Conservation (phyloP, 208 protist species). For the Leishmania martiniquensis region DNA sequence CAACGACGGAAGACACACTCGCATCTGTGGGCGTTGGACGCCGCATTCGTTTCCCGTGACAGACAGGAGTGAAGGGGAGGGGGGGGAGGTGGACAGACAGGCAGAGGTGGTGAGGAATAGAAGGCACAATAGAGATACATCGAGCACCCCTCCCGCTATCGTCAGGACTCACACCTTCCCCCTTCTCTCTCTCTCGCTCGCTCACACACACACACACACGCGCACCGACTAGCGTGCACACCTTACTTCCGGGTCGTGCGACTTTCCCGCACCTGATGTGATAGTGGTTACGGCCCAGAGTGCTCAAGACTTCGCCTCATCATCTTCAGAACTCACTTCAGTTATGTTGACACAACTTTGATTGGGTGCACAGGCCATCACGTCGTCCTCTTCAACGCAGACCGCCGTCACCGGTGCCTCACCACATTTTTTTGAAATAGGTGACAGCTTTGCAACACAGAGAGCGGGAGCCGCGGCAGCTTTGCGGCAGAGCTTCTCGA, state of each 20-base stretch:
- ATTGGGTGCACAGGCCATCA: background rate
- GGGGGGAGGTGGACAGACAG: background rate
- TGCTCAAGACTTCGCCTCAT: background rate
- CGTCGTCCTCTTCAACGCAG: conserved; percentile 1
- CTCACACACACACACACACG: too few species aligned
- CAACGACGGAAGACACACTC: background rate
- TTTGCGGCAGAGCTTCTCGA: background rate
- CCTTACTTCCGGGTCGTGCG: background rate
- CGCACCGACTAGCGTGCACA: background rate
- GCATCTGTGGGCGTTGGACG: background rate
- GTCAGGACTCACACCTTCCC: background rate
- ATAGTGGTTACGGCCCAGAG: background rate
- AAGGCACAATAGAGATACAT: background rate
- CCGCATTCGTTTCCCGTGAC: background rate
- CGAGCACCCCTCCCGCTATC: background rate
- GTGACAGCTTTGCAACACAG: background rate
- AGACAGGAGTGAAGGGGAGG: too few species aligned
- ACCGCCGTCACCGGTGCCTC: background rate
- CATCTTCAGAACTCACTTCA: conserved; percentile 13
- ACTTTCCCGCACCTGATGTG: background rate
- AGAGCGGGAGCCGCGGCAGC: background rate
- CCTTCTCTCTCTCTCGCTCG: too few species aligned
- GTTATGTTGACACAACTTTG: conserved; percentile 8
- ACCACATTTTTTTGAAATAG: background rate
- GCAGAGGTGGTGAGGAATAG: background rate